A percentile compares a stretch with the other conserved stretches of the same genome.
phyloP scores from a whole-genome alignment of 768 basidiomycete genomes.

The Tremella yokohamensis region DNA sequence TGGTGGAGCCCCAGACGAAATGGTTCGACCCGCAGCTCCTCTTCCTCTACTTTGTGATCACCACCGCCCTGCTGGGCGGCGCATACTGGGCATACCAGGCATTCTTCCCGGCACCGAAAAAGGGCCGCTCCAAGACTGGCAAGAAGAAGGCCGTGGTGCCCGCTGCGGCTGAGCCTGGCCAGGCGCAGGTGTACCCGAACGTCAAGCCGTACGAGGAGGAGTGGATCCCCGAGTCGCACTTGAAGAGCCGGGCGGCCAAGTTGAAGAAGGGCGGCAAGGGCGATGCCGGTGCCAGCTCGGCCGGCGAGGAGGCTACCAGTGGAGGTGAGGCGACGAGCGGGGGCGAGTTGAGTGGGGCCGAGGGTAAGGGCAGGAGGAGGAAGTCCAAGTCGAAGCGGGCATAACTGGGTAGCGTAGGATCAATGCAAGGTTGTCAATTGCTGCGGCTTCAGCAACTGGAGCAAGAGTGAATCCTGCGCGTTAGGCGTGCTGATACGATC shows the following conservation, averaged over 20 bases:
- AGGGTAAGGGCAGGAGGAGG: constrained; percentile 30
- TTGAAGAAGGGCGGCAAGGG: constrained; percentile 23
- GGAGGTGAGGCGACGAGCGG: constrained; percentile 49
- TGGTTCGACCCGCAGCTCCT: constrained; percentile 51
- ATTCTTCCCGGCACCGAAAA: constrained; percentile 23
- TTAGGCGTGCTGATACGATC: too few species aligned
- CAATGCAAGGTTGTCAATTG: too few species aligned
- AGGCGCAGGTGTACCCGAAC: constrained; percentile 32
- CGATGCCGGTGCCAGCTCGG: constrained; percentile 18
- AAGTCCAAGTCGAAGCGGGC: constrained; percentile 37
- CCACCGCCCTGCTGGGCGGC: constrained; percentile 31
- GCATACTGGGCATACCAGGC: constrained; percentile 44
- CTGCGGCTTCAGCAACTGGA: too few species aligned
- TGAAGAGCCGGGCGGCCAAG: constrained; percentile 35
- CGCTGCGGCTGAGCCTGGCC: constrained; percentile 23
- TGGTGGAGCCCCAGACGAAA: constrained; percentile 48
- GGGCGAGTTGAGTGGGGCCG: constrained; percentile 41
- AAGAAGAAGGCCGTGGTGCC: constrained; percentile 34
- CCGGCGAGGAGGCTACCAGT: constrained; percentile 34
- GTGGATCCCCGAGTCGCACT: constrained; percentile 52
- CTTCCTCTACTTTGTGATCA: constrained; percentile 50
- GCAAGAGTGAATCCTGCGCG: too few species aligned
- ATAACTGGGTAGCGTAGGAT: too few species aligned
- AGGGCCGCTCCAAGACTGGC: constrained; percentile 12
- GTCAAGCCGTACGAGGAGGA: constrained; percentile 52